Evolutionary conservation across 805 yeast species (phyloP), one percentile per base, ranked within the genome.

Genomic region (Saccharomycopsis selenospora): DNA sequence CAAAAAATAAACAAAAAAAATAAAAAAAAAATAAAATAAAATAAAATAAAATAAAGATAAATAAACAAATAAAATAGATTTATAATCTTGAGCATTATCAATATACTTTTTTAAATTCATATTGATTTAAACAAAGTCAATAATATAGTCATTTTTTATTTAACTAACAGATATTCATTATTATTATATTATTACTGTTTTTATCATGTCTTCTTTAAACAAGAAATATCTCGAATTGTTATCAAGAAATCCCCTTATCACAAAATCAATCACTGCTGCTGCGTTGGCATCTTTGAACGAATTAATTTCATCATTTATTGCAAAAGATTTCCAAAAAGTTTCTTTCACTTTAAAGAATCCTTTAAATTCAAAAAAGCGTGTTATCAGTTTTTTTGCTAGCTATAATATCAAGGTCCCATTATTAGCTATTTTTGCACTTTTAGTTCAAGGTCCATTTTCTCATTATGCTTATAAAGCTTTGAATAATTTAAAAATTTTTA

Each of bases 211-310:
- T n/a, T 49, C 56, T 2, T 48, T 61, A 24, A 58, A 59, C 28
- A 45, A 53, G 43, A 55, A 52, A 17, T 69, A 79, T 54, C 61
- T 75, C 23, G 47, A 56, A 2, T 62, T 65, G 28, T 59, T 80
- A 36, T 56, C 62, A 5, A 67, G 64, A 49, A 67, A 77, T 51
- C 88, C 88, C 0, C 61, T 81, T 10, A 60, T 76, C 42, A 80
- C 85, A 43, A 81, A 81, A 57, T 68, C 80, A 1, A 53, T 74
- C 17, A 80, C 86, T 0, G 71, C 80, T 1, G 82, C 77, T 0
- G 57, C 73, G 0, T 64, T 80, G n/a, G 74, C 75, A 6, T 69
- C 76, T 0, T 63, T 80, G 41, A 80, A 79, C 55, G 88, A 81
- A 58, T 63, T 72, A 33, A 68, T 80, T 13, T 82, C 86, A 0